phyloP scores from a whole-genome alignment of 2,329 filamentous ascomycete genomes.

The Xylariaceae sp. region DNA sequence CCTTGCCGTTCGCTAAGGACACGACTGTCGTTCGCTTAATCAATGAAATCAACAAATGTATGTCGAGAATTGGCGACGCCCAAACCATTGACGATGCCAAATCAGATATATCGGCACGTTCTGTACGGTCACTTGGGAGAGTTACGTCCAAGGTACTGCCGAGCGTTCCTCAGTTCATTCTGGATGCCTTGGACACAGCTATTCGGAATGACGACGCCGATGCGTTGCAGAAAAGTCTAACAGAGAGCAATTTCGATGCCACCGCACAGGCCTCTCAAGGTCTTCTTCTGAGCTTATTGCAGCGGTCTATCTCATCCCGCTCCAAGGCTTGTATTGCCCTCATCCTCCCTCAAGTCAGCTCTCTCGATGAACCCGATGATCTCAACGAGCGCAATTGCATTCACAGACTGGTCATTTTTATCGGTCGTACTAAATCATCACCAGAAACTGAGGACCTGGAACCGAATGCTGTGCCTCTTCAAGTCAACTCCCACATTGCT shows the following conservation, averaged over 20 bases:
- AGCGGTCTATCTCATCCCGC: slow-evolving; percentile 69
- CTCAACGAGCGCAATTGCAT: slow-evolving; percentile 93
- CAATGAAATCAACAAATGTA: slow-evolving; percentile 79
- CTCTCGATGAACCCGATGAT: slow-evolving; percentile 81
- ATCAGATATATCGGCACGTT: slow-evolving; percentile 69
- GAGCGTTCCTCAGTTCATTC: slow-evolving; percentile 62
- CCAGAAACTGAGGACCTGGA: slow-evolving; percentile 45
- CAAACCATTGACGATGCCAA: slow-evolving; percentile 71
- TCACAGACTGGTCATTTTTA: slow-evolving; percentile 86
- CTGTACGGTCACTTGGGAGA: slow-evolving; percentile 67
- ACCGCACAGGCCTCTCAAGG: slow-evolving; percentile 56
- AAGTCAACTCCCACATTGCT: slow-evolving; percentile 51
- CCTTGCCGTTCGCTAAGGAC: slow-evolving; percentile 80
- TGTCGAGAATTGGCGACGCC: slow-evolving; percentile 74
- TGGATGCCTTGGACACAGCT: slow-evolving; percentile 69
- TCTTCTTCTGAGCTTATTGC: slow-evolving; percentile 74
- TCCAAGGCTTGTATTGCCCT: slow-evolving; percentile 67
- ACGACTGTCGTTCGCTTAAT: slow-evolving; percentile 46
- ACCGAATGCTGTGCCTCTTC: slow-evolving; percentile 47
- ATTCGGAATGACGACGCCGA: slow-evolving; percentile 64
- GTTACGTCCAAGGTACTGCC: slow-evolving; percentile 72
- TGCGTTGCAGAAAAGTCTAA: slow-evolving; percentile 53
- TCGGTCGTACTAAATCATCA: slow-evolving; percentile 67
- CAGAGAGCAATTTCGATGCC: slow-evolving; percentile 52
- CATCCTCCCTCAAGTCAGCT: slow-evolving; percentile 64